Evolutionary conservation across 306 rosid genomes (phyloP), one percentile per base, ranked within the genome.

Genomic region (Parietaria judaica): DNA sequence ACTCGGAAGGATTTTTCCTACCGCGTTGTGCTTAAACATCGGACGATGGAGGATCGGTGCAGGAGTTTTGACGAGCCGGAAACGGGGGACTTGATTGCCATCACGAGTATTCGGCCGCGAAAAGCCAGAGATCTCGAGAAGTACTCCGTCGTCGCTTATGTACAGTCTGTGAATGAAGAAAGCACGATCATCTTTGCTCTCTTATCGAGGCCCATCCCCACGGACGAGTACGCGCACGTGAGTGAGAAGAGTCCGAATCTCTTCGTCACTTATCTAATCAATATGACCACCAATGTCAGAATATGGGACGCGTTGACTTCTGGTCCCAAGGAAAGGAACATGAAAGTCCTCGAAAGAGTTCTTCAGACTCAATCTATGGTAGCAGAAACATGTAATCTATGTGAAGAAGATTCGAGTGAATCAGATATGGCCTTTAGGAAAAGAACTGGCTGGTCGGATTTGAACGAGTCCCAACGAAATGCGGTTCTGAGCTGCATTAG

Each of bases 401-500:
- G 78, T 11, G 17, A 60, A 16, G 55, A 56, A 50, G 63, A 53
- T 1, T 11, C 8, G 39, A 57, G 13, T 16, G 0, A 7, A n/a
- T 47, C 60, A 6, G n/a, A 6, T 65, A 54, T 50, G 8, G 17
- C 2, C 23, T 23, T 15, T 51, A 55, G 49, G 57, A 51, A 35
- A 13, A 56, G 57, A 65, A 52, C 69, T 35, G 1, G 1, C 0
- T 34, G 70, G 14, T 76, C 78, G 0, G 75, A 81, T 59, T 76
- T 86, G 31, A 82, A 87, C 72, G 82, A 66, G 37, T 78, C 89
- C 4, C 89, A 87, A 54, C 17, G 8, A 11, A 15, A 68, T 65
- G 82, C 96, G 8, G 69, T 87, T 58, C 15, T 49, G 56, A 66
- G 82, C n/a, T 84, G 89, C 60, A 74, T 87, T 58, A 58, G 44